Evolutionary conservation across 179 eudicot genomes (phyloP), one percentile per base, ranked within the genome.

Genomic region (Actinidia polygama): DNA sequence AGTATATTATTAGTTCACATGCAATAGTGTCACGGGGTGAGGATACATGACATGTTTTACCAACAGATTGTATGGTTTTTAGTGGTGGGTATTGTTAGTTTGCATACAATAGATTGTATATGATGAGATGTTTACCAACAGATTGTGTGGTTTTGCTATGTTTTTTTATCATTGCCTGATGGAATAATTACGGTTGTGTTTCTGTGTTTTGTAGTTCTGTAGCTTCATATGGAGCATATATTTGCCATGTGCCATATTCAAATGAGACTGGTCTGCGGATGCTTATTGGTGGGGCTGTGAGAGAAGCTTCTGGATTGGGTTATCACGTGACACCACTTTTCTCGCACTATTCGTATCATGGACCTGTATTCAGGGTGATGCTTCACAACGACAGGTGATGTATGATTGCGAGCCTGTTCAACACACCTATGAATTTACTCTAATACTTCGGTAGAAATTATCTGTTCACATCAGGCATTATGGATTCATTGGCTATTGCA

Each of bases 281-380:
- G 98, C 92, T 96, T 49, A 91, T 96, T 68, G 98, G 98, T 58
- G 99, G 99, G 55, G 99, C 93, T 46, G 86, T 94, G 69, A 86
- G 97, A 61, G 99, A 96, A 82, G 99, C 98, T 84, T 88, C 96
- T 79, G 93, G 93, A 40, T 84, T 96, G 90, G 99, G 98, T 53
- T 96, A 93, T 83, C 83, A 87, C 72, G 92, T 96, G 73, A 84
- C 86, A 11, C 99, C 99, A 47, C 95, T 92, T 54, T 96, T 96
- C 88, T 96, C 99, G 5, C 91, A 95, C 86, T 96, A 96, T 81
- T 96, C 99, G n/a, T 94, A 89, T 87, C 99, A 96, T 80, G 98
- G 99, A 70, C 99, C 99, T 80, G 93, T 96, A 21, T 96, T 96
- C 81, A 94, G 99, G 76, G 96, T 90, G 30, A 86, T 96, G 98